These are phyloP conservation scores for Citropsis articulata DNA, from an alignment of 345 rosid species.

Conservation along the genomic window DNA sequence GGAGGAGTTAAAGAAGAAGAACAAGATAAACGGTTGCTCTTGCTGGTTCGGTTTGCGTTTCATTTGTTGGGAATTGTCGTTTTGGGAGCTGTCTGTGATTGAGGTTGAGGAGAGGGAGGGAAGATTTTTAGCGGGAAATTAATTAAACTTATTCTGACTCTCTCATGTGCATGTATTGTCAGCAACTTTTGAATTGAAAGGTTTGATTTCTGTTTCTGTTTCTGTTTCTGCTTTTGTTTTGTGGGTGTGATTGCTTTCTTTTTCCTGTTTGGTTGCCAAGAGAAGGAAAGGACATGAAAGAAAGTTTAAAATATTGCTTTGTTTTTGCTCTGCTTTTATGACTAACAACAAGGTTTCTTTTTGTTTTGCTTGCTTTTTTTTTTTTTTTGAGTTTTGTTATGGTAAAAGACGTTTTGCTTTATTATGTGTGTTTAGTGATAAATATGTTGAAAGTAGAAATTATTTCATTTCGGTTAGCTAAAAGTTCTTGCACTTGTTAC, in stretches of 20 bases:
- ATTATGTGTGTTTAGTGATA: not conserved
- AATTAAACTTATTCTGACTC: slow-evolving; percentile 5
- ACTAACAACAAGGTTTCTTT: not conserved
- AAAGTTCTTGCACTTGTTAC: not conserved
- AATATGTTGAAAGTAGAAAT: not conserved
- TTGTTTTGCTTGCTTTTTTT: not conserved
- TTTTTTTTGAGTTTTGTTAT: not conserved
- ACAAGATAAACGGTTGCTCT: not conserved
- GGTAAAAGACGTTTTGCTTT: not conserved
- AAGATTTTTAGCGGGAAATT: slow-evolving; percentile 45
- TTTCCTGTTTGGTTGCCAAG: slow-evolving; percentile 23
- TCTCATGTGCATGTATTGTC: slow-evolving; percentile 14
- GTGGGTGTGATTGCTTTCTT: not conserved
- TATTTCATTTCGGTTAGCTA: not conserved
- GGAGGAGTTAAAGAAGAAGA: not conserved
- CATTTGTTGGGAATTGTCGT: not conserved
- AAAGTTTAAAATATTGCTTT: not conserved
- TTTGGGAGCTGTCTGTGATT: not conserved
- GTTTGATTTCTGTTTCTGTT: slow-evolving; percentile 5
- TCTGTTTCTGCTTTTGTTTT: not conserved
- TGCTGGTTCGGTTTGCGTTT: not conserved
- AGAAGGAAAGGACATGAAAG: slow-evolving; percentile 5
- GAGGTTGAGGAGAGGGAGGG: not conserved
- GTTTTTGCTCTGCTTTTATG: not conserved
- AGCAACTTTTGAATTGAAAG: slow-evolving; percentile 21